phyloP scores from a whole-genome alignment of 2,329 filamentous ascomycete genomes.

The Periconia sp. region DNA sequence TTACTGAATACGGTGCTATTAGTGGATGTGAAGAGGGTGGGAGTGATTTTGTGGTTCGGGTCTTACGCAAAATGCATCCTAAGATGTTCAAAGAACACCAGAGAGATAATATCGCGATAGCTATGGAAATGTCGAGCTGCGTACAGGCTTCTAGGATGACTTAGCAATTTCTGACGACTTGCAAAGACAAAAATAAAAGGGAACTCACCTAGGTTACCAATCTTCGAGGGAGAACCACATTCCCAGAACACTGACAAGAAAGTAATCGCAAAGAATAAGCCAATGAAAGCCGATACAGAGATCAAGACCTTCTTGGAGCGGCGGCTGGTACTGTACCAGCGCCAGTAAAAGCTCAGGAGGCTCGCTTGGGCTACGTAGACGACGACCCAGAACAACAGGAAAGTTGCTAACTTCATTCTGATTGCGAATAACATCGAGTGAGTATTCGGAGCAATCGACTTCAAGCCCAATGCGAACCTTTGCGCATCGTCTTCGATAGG shows the following conservation, averaged over 20 bases:
- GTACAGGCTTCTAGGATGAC: neutral
- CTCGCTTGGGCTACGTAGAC: constrained; percentile 15
- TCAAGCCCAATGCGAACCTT: neutral
- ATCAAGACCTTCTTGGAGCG: constrained; percentile 1
- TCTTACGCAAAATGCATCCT: constrained; percentile 3
- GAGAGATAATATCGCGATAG: neutral
- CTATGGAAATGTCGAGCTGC: neutral
- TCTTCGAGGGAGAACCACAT: constrained; percentile 1
- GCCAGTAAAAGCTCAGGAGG: constrained; percentile 14
- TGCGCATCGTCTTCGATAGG: neutral
- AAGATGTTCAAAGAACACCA: constrained; percentile 7
- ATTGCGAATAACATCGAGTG: neutral
- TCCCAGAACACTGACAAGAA: constrained; percentile 6
- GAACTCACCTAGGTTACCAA: constrained; percentile 2
- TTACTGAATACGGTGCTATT: constrained; percentile 3
- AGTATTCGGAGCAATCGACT: neutral
- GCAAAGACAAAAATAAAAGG: neutral
- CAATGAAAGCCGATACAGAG: neutral
- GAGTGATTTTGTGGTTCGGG: neutral
- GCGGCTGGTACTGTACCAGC: neutral
- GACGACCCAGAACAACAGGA: constrained; percentile 8
- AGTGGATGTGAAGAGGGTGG: neutral
- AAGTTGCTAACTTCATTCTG: constrained; percentile 4
- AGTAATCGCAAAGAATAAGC: constrained; percentile 1
- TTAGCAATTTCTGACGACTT: neutral